Percentiles rank a stretch among this genome's conserved stretches.
Evolutionary conservation across 495 filamentous ascomycete species (phyloP).

Genomic region (Symbiotaphrina buchneri): DNA sequence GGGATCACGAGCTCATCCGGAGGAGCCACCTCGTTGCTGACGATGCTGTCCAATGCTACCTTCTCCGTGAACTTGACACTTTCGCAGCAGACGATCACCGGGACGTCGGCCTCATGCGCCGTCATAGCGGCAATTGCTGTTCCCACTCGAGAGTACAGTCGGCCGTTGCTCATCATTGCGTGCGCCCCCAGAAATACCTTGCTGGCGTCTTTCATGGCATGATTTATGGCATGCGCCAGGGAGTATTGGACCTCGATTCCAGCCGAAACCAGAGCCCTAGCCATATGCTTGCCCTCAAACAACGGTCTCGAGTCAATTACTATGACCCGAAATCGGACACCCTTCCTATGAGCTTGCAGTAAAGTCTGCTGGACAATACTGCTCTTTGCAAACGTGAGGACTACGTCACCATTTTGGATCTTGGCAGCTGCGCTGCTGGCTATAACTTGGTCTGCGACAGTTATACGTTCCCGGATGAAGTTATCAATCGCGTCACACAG

Average conservation of each 20-base stretch:
- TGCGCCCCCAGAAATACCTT: conserved; percentile 78
- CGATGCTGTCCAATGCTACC: conserved; percentile 75
- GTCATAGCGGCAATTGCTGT: conserved; percentile 79
- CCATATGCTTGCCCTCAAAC: conserved; percentile 58
- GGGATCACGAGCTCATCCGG: conserved; percentile 32
- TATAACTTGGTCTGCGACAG: conserved; percentile 67
- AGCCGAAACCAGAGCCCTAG: conserved; percentile 36
- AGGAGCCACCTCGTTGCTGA: conserved; percentile 73
- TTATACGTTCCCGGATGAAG: conserved; percentile 80
- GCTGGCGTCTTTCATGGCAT: conserved; percentile 47
- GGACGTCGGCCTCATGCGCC: conserved; percentile 47
- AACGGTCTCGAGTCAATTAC: conserved; percentile 67
- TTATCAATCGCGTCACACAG: conserved; percentile 65
- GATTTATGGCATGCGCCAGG: conserved; percentile 48
- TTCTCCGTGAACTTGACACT: conserved; percentile 89
- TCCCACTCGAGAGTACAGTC: conserved; percentile 67
- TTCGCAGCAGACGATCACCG: conserved; percentile 83
- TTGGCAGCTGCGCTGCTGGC: conserved; percentile 46
- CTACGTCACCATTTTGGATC: conserved; percentile 57
- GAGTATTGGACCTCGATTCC: conserved; percentile 65
- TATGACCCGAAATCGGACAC: conserved; percentile 59
- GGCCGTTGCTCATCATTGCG: conserved; percentile 75
- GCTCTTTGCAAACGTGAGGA: conserved; percentile 79
- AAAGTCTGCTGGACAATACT: conserved; percentile 67
- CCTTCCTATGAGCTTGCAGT: conserved; percentile 39